Evolutionary conservation across 768 basidiomycete species (phyloP), one percentile per base, ranked within the genome.

Genomic region (Chlorophyllum brunneum): DNA sequence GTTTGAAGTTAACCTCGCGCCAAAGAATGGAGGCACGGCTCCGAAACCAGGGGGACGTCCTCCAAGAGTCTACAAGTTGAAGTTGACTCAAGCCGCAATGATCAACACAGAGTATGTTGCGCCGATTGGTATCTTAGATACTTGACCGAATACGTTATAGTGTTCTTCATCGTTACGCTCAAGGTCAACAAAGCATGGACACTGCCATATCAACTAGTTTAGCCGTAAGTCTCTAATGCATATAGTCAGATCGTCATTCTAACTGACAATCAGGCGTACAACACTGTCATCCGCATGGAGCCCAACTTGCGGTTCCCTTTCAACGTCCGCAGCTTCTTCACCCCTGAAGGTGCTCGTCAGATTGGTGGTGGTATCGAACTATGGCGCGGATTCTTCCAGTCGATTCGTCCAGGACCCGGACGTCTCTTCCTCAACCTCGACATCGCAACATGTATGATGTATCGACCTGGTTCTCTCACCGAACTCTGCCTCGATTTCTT

Each of bases 381-480:
- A 0, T 88, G 87, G 87, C 75, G 88, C 2, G 89, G 89, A 0
- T 89, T 86, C 50, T 91, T 92, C 67, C 89, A 91, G 62, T 86
- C 85, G 0, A 76, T 89, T 10, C 75, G 89, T 18, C 88, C 88
- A 3, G 79, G 78, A 0, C 74, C 82, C 15, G 81, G 81, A 0
- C 69, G 70, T 0, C 77, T 92, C 59, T 64, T 89, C 23, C 71
- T 91, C 58, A 92, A 91, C 53, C 75, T 92, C 56, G 89, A 92
- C 55, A 86, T 89, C 41, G 81, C 83, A 0, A 87, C 88, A 0
- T 88, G 83, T 0, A 77, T 82, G 23, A 87, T 92, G 84, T 90
- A 84, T 62, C 80, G 79, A 58, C 67, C 77, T 0, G 89, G 90
- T 0, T 62, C 72, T 0, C 70, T 92, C 1, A 67, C 87, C 48